Evolutionary conservation across 148 eudicot species (phyloP), one percentile per base, ranked within the genome.

Genomic region (Simmondsia chinensis): DNA sequence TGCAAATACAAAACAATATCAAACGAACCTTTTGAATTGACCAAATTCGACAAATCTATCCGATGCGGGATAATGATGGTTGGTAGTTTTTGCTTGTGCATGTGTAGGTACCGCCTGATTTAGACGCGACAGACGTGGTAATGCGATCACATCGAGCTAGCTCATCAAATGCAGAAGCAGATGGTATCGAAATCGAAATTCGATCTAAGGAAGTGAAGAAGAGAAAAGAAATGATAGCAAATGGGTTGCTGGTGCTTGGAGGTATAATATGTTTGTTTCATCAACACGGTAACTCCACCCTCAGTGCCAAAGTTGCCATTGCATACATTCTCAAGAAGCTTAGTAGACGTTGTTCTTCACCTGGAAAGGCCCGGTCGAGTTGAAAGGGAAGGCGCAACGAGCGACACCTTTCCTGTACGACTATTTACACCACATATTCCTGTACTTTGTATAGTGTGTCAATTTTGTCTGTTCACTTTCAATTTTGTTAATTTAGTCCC

Each of bases 251-350:
- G 47, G 51, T 88, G 17, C 62, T 77, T 11, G 97, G 97, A 42
- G 86, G 97, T 55, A 68, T 71, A 13, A 43, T 83, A 31, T 83
- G 83, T 64, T 21, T 88, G 46, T 65, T 94, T 16, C 82, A n/a
- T n/a, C n/a, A n/a, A n/a, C n/a, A 83, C 2, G 83, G 91, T 16
- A 83, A 66, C 48, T 39, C 87, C 31, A 52, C 59, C 57, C 52
- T 88, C 55, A 81, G 87, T 22, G 77, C 87, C 24, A 77, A 80
- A 63, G 91, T 84, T 44, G 94, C 87, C 11, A 53, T 71, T 48
- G 81, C 89, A 33, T 83, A 43, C 39, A 52, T 83, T 29, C 54
- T 81, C 43, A 75, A 66, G 55, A 86, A 78, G 66, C 59, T 83
- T 16, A 66, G 72, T 27, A 80, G 77, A 49, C 75, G 68, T 8